Evolutionary conservation across 2,329 filamentous ascomycete genomes (phyloP).

Genomic region (Fusarium sp.): DNA sequence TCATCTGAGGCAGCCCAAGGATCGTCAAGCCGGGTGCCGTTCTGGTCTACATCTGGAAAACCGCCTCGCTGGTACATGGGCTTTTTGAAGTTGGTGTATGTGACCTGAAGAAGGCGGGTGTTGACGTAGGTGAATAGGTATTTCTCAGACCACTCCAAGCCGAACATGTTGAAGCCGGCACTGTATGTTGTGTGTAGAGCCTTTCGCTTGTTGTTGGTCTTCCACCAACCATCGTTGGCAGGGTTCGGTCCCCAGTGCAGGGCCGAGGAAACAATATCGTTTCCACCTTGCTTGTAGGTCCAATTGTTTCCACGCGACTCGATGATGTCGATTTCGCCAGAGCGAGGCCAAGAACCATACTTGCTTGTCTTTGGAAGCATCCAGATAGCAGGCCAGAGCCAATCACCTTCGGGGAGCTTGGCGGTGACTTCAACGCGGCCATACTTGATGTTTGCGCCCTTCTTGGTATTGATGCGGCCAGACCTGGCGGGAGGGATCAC

Average conservation of each 20-base stretch:
- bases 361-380: slow-evolving; percentile 79
- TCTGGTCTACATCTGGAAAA: slow-evolving; percentile 72
- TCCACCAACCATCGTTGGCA: slow-evolving; percentile 83
- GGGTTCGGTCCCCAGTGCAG: slow-evolving; percentile 84
- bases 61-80: slow-evolving; percentile 75
- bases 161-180: slow-evolving; percentile 77
- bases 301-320: slow-evolving; percentile 87
- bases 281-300: slow-evolving; percentile 79
- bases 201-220: slow-evolving; percentile 80
- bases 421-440: slow-evolving; percentile 84
- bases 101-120: slow-evolving; percentile 80
- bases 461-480: slow-evolving; percentile 80
- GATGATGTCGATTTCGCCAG: slow-evolving; percentile 85
- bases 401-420: slow-evolving; percentile 80
- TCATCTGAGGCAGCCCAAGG: slow-evolving; percentile 72
- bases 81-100: slow-evolving; percentile 79
- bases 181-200: slow-evolving; percentile 81
- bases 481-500: slow-evolving; percentile 83
- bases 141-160: slow-evolving; percentile 87
- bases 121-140: slow-evolving; percentile 91
- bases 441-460: slow-evolving; percentile 78
- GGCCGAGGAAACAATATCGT: slow-evolving; percentile 82
- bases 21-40: slow-evolving; percentile 73
- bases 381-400: slow-evolving; percentile 94
- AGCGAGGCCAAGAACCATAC: slow-evolving; percentile 82